These are phyloP conservation scores for Calendula officinalis DNA, from an alignment of 129 eudicot species.

Conservation along the genomic window DNA sequence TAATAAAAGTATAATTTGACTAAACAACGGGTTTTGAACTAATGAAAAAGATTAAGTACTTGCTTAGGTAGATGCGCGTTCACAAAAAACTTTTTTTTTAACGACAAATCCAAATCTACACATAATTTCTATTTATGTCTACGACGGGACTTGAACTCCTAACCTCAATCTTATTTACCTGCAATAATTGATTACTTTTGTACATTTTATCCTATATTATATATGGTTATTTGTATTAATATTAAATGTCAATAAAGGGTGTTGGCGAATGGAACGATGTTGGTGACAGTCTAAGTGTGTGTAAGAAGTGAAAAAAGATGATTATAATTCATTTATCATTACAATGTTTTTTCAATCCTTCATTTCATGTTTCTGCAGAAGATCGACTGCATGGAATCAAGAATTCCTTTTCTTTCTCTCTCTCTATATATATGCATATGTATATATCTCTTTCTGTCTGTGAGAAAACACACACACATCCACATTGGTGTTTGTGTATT, in stretches of 20 bases:
- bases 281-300: slow-evolving; percentile 45
- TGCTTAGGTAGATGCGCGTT: no score
- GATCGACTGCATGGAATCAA: slow-evolving; percentile 46
- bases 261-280: slow-evolving; percentile 44
- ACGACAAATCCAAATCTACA: no score
- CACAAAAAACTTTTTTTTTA: no score
- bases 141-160: no score
- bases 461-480: slow-evolving; percentile 16
- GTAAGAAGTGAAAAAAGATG: slow-evolving; percentile 63
- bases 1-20: no score
- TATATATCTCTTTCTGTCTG: background rate
- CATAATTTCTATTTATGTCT: no score
- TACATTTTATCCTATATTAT: no score
- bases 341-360: slow-evolving; percentile 57
- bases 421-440: background rate
- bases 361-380: slow-evolving; percentile 39
- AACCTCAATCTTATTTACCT: no score
- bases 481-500: slow-evolving; percentile 18
- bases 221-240: no score
- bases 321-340: slow-evolving; percentile 84
- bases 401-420: slow-evolving; percentile 23
- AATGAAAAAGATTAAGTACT: no score
- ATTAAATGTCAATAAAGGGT: background rate
- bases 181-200: no score
- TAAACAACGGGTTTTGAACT: no score